These are phyloP conservation scores for Penicillium brevicompactum DNA, from an alignment of 2,329 filamentous ascomycete genomes.

Conservation along the genomic window DNA sequence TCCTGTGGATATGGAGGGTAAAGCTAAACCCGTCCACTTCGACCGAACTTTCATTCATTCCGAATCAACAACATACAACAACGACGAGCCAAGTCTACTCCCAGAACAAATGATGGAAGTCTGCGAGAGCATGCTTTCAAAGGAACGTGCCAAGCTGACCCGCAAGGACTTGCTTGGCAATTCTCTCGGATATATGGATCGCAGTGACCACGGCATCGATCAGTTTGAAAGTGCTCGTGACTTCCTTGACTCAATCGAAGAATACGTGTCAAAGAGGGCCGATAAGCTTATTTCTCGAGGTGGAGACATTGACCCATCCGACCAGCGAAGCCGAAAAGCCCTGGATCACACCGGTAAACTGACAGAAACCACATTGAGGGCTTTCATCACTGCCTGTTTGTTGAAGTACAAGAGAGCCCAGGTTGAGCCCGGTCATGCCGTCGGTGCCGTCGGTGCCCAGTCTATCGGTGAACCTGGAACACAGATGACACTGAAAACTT, in stretches of 20 bases:
- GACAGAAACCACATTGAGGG: conserved; percentile 69
- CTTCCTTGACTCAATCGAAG: conserved; percentile 77
- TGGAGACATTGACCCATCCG: conserved; percentile 33
- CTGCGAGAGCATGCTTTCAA: conserved; percentile 68
- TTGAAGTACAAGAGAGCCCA: conserved; percentile 89
- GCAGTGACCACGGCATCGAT: conserved; percentile 68
- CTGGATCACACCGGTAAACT: conserved; percentile 80
- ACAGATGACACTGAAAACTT: conserved; percentile 98
- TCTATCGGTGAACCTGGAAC: conserved; percentile 98
- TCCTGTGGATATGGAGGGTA: conserved; percentile 96
- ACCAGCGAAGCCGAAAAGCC: conserved; percentile 35
- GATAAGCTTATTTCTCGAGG: conserved; percentile 55
- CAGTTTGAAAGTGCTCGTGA: conserved; percentile 79
- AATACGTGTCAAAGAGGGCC: conserved; percentile 68
- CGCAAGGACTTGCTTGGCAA: conserved; percentile 64
- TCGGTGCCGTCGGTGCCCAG: conserved; percentile 93
- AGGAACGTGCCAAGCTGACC: conserved; percentile 66
- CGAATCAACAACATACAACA: conserved; percentile 75
- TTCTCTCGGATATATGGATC: conserved; percentile 69
- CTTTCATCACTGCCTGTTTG: conserved; percentile 80
- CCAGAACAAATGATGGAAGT: conserved; percentile 72
- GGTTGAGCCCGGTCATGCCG: conserved; percentile 91
- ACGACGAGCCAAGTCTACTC: conserved; percentile 70
- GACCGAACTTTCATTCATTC: conserved; percentile 85
- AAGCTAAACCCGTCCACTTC: conserved; percentile 89